Evolutionary conservation across 2,329 filamentous ascomycete species (phyloP).

Genomic region (Fusarium sulawesiense): DNA sequence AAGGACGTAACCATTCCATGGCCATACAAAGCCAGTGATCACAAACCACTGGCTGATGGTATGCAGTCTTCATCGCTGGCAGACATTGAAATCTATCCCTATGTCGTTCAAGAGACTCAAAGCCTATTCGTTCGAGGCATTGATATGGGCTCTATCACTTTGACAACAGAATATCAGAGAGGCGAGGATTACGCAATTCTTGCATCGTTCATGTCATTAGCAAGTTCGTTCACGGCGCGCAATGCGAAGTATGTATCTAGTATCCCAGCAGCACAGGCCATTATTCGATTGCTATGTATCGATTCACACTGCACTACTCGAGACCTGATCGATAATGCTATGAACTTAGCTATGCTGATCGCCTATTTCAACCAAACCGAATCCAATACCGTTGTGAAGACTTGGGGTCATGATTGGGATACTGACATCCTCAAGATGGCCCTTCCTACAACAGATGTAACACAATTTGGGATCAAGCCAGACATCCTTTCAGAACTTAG

Average conservation of each 20-base stretch:
- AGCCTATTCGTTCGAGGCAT: background rate
- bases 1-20: background rate
- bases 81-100: background rate
- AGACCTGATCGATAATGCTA: background rate
- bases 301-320: background rate
- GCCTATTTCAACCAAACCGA: constrained; percentile 2
- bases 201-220: constrained; percentile 11
- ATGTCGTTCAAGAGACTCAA: background rate
- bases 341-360: constrained; percentile 12
- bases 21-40: background rate
- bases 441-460: background rate
- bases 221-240: constrained; percentile 6
- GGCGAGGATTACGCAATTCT: background rate
- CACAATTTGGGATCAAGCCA: background rate
- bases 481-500: background rate
- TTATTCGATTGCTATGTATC: background rate
- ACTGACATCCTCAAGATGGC: constrained; percentile 1
- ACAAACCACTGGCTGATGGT: background rate
- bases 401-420: background rate
- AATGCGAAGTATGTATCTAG: background rate
- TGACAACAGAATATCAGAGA: background rate
- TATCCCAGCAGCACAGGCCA: constrained; percentile 1
- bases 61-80: background rate
- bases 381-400: background rate
- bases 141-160: background rate